These are phyloP conservation scores for Isoetes engelmannii DNA, from an alignment of 83 land plant genomes.

Conservation along the genomic window DNA sequence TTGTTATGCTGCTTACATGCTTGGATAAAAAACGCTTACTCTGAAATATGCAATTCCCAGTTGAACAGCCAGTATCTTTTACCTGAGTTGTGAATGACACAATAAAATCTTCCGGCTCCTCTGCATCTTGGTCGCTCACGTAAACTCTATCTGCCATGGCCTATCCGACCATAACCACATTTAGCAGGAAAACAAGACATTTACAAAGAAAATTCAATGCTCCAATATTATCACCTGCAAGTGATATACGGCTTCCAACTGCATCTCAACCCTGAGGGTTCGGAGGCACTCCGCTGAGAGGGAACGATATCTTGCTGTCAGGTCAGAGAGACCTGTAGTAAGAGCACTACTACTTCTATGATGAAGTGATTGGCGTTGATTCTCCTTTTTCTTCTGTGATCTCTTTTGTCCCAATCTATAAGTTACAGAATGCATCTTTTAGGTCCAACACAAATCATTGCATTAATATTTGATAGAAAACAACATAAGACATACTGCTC, in stretches of 20 bases:
- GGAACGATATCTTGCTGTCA: constrained; percentile 76
- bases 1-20: constrained; percentile 1
- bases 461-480: not conserved
- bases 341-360: constrained; percentile 63
- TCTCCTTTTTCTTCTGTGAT: constrained; percentile 32
- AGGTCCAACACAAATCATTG: not conserved
- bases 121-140: constrained; percentile 91
- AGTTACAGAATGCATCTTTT: no score
- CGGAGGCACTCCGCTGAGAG: constrained; percentile 86
- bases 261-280: constrained; percentile 95
- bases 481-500: constrained; percentile 47
- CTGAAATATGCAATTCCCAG: not conserved
- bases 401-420: constrained; percentile 60
- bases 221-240: constrained; percentile 46
- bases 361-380: constrained; percentile 27
- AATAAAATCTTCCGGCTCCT: constrained; percentile 98
- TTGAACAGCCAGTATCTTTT: constrained; percentile 4
- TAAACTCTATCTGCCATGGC: constrained; percentile 56
- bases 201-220: not conserved
- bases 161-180: constrained; percentile 41
- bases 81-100: constrained; percentile 90
- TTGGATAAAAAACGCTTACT: not conserved
- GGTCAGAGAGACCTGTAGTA: constrained; percentile 56
- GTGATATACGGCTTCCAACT: constrained; percentile 78
- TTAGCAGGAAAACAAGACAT: not conserved